phyloP scores from a whole-genome alignment of 768 basidiomycete species.

The Serendipita sp. region DNA sequence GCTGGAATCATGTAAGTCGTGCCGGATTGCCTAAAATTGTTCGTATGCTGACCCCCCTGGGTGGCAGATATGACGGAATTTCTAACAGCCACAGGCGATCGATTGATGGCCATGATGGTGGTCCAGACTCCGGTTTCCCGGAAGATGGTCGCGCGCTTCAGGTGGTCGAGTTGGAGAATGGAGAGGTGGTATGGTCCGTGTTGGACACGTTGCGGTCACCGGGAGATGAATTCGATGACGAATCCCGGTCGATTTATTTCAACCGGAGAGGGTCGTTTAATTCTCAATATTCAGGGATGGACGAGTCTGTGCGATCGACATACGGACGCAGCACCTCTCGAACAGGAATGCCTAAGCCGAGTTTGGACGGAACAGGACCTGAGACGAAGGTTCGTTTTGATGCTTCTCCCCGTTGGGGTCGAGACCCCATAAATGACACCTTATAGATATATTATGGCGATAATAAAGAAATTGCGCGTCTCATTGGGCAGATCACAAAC shows the following conservation, averaged over 20 bases:
- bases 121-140: conserved; percentile 44
- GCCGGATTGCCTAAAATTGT: not conserved
- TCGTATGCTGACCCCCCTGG: not conserved
- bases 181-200: conserved; percentile 69
- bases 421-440: conserved; percentile 10
- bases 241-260: conserved; percentile 30
- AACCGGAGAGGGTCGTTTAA: conserved; percentile 52
- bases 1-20: conserved; percentile 5
- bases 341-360: conserved; percentile 26
- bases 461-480: conserved; percentile 59
- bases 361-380: conserved; percentile 17
- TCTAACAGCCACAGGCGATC: not conserved
- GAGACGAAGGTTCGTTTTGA: conserved; percentile 57
- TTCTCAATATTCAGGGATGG: conserved; percentile 49
- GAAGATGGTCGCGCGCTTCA: conserved; percentile 52
- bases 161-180: conserved; percentile 71
- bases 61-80: not conserved
- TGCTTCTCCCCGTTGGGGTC: conserved; percentile 8
- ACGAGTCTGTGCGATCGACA: conserved; percentile 53
- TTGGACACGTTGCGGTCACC: conserved; percentile 62
- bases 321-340: conserved; percentile 47
- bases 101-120: conserved; percentile 25
- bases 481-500: conserved; percentile 70
- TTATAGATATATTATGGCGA: conserved; percentile 58
- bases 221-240: conserved; percentile 25